Evolutionary conservation across 2,329 filamentous ascomycete genomes (phyloP), one percentile per base, ranked within the genome.

Genomic region (Beauveria sp.): DNA sequence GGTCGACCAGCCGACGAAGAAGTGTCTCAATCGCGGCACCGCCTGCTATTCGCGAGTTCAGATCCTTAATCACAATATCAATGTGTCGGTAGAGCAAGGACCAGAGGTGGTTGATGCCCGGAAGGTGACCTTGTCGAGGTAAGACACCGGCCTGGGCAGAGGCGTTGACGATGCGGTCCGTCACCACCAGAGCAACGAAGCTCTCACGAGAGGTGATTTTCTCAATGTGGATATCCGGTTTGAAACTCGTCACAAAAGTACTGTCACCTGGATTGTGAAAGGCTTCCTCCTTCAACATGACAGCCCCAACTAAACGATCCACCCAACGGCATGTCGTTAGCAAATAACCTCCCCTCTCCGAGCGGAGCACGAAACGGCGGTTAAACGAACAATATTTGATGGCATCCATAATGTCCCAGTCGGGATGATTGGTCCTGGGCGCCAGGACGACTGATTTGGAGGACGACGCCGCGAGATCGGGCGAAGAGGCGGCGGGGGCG

Each of bases 321-420:
- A 40, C 4, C 30, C 10, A 9, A 52, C 9, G 3, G 16, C 55
- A 28, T 5, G 20, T 18, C 2, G 55, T 57, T 50, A 57, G 55
- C 46, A 57, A 57, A 30, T n/a, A 18, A 56, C 24, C 16, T 20
- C 24, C 30, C 20, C 28, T 30, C 26, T 24, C 34, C 18, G 4
- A n/a, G 55, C 44, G 55, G 44, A 50, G 55, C 46, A 28, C 6
- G 41, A 22, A 18, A 22, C 20, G 41, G 26, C 24, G 34, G 8
- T 51, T 60, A 46, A 60, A 60, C 57, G 57, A 60, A 60, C 57
- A 54, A 24, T 60, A 60, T 54, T 28, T 53, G 26, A 60, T 60
- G 20, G 57, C 57, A 47, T 60, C 57, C 50, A 60, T 60, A n/a
- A 60, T 60, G 41, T 60, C 41, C 28, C 40, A 53, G 41, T 60